Percentiles rank a stretch among this genome's conserved stretches.
phyloP scores from a whole-genome alignment of 2,329 filamentous ascomycete genomes.

The Neospermospora avenae region DNA sequence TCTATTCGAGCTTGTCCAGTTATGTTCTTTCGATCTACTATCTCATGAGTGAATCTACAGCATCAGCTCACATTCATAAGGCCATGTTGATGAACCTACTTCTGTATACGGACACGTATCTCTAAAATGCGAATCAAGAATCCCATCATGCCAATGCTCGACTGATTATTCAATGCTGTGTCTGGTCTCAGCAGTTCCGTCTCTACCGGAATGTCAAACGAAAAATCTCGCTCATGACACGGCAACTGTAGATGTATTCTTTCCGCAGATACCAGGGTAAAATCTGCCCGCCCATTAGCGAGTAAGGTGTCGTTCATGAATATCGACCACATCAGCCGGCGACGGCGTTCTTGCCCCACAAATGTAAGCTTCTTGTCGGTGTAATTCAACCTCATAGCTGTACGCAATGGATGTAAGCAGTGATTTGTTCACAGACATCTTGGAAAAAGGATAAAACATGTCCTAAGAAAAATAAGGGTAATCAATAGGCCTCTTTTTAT shows the following conservation, averaged over 20 bases:
- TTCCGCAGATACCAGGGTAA: background rate
- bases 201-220: background rate
- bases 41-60: background rate
- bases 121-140: background rate
- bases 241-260: background rate
- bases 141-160: background rate
- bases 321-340: background rate
- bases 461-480: no score
- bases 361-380: background rate
- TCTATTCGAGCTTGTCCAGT: background rate
- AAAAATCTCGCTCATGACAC: background rate
- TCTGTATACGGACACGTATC: slow-evolving; percentile 1
- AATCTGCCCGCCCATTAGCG: background rate
- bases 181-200: background rate
- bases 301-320: background rate
- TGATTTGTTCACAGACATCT: no score
- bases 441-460: no score
- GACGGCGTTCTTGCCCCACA: background rate
- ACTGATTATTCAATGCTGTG: background rate
- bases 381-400: background rate
- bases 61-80: background rate
- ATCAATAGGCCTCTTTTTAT: no score
- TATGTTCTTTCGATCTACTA: background rate
- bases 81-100: background rate
- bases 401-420: no score